Conservation (phyloP, 805 yeast species). For the Zygosaccharomyces bisporus region DNA sequence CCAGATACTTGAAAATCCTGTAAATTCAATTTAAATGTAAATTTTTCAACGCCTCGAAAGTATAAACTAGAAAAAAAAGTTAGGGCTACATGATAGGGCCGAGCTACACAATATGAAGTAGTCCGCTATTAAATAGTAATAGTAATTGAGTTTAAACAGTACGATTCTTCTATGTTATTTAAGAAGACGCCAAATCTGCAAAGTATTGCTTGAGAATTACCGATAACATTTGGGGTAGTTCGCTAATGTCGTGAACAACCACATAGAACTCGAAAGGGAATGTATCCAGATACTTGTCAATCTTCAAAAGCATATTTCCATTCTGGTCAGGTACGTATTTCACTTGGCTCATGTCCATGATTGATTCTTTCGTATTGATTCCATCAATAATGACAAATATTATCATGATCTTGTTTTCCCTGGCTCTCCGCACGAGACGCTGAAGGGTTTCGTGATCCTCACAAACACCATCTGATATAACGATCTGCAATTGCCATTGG, state of each 20-base stretch:
- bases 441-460: constrained; percentile 86
- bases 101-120: too few relatives aligned
- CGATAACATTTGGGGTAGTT: constrained; percentile 88
- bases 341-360: constrained; percentile 93
- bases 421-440: constrained; percentile 81
- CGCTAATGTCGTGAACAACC: constrained; percentile 82
- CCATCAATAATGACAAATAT: constrained; percentile 95
- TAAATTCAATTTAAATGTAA: neutral
- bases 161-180: too few relatives aligned
- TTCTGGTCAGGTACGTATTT: constrained; percentile 64
- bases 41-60: neutral
- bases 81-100: constrained; percentile 1
- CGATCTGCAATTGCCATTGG: constrained; percentile 90
- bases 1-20: too few relatives aligned
- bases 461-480: constrained; percentile 94
- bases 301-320: constrained; percentile 71
- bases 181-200: constrained; percentile 54
- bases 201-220: constrained; percentile 89
- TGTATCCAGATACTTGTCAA: constrained; percentile 79
- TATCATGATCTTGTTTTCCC: constrained; percentile 89
- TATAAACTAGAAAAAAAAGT: neutral
- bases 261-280: constrained; percentile 98
- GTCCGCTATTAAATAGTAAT: too few relatives aligned
- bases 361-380: constrained; percentile 75
- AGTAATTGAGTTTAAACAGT: neutral